A percentile compares a stretch with the other conserved stretches of the same genome.
These are phyloP conservation scores for Ophiostoma quercus DNA, from an alignment of 2,329 filamentous ascomycete species.

Conservation along the genomic window DNA sequence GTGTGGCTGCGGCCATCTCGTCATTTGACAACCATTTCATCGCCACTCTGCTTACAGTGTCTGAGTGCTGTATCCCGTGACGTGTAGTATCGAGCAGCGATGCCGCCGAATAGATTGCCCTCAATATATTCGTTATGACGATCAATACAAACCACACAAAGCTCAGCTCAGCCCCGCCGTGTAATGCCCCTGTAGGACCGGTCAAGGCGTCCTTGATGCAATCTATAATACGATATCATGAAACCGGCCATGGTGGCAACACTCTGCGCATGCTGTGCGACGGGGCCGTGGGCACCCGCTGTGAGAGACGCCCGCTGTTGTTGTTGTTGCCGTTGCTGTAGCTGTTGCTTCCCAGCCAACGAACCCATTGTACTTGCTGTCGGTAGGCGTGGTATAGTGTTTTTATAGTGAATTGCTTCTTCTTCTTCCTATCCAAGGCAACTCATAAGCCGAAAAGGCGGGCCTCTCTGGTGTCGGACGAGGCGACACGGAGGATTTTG, in stretches of 20 bases:
- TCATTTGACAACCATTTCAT: background rate
- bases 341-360: background rate
- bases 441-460: background rate
- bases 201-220: background rate
- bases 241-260: constrained; percentile 5
- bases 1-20: background rate
- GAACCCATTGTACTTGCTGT: background rate
- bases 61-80: constrained; percentile 4
- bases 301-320: background rate
- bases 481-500: background rate
- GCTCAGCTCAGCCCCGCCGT: background rate
- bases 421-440: too few relatives aligned
- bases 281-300: background rate
- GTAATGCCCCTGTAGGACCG: background rate
- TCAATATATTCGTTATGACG: background rate
- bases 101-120: background rate
- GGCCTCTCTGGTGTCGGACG: background rate
- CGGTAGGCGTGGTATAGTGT: background rate
- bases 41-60: background rate
- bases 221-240: constrained; percentile 3
- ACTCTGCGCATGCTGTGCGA: constrained; percentile 5
- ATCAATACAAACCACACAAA: too few relatives aligned
- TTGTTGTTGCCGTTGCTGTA: background rate
- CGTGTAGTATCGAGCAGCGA: background rate
- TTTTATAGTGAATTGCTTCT: background rate